Conservation (phyloP, 2,329 filamentous ascomycete species). For the Onygena corvina region DNA sequence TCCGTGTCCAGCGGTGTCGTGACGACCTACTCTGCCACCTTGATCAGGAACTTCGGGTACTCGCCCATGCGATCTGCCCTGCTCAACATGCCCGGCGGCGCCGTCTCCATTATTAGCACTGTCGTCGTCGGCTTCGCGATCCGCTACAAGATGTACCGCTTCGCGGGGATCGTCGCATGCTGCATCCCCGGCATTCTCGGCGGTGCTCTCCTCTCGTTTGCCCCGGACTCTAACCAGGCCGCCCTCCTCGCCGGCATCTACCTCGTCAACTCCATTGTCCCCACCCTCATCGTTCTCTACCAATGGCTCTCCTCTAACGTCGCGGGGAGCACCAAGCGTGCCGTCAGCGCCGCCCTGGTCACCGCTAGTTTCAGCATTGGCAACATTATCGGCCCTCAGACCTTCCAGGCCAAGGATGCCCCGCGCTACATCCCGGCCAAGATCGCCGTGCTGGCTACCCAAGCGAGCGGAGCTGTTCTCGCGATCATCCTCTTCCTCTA, state of each 20-base stretch:
- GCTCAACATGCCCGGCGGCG: conserved; percentile 36
- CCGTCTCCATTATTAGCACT: conserved; percentile 29
- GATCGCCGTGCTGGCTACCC: conserved; percentile 10
- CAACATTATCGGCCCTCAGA: conserved; percentile 37
- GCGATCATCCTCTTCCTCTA: conserved; percentile 18
- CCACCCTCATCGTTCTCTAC: conserved; percentile 23
- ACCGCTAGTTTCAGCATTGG: conserved; percentile 35
- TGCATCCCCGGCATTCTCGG: conserved; percentile 21
- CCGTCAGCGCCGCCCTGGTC: conserved; percentile 35
- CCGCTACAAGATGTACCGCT: conserved; percentile 30
- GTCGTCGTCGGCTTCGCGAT: conserved; percentile 31
- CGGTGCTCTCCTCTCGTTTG: conserved; percentile 27
- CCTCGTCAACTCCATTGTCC: conserved; percentile 25
- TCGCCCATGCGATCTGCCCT: conserved; percentile 32
- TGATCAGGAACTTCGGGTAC: conserved; percentile 35
- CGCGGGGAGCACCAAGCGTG: conserved; percentile 40
- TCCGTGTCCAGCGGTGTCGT: conserved; percentile 36
- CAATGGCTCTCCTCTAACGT: conserved; percentile 37
- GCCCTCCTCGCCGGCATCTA: conserved; percentile 31
- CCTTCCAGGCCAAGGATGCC: conserved; percentile 33
- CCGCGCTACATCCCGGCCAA: conserved; percentile 19
- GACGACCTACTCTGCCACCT: conserved; percentile 35
- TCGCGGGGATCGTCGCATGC: conserved; percentile 31
- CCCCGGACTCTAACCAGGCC: conserved; percentile 28
- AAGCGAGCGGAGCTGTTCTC: conserved; percentile 13